These are phyloP conservation scores for Alliaria petiolata DNA, from an alignment of 345 rosid genomes.

Conservation along the genomic window DNA sequence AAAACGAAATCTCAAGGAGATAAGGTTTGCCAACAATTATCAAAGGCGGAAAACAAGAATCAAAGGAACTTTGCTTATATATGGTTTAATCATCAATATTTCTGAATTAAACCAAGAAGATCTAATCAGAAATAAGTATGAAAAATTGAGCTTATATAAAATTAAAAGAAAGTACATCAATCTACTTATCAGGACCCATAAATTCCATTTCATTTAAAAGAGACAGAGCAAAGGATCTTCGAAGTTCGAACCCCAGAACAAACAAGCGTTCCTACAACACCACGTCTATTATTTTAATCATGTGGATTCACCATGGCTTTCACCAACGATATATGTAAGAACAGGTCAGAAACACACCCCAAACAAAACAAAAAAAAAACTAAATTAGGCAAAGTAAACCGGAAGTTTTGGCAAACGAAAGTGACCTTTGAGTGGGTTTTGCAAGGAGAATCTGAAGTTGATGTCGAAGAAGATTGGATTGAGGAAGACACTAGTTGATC, in stretches of 20 bases:
- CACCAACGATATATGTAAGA: neutral
- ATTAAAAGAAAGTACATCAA: neutral
- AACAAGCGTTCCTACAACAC: neutral
- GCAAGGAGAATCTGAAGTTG: conserved; percentile 9
- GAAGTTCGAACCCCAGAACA: neutral
- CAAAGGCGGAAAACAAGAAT: neutral
- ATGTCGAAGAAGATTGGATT: neutral
- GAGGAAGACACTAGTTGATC: neutral
- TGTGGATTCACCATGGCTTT: neutral
- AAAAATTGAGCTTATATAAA: neutral
- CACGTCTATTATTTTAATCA: neutral
- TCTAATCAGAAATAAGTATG: neutral
- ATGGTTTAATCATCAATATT: neutral
- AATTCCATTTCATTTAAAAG: neutral
- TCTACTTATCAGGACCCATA: neutral
- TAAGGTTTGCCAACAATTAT: conserved; percentile 3
- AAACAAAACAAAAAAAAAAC: neutral
- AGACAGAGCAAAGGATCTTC: neutral
- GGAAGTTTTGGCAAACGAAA: neutral
- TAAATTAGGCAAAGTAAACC: neutral
- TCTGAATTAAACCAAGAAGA: neutral
- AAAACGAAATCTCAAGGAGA: neutral
- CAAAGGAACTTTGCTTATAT: neutral
- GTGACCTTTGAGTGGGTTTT: neutral
- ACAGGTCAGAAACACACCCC: neutral